These are phyloP conservation scores for Septoria linicola DNA, from an alignment of 2,329 filamentous ascomycete species.

Conservation along the genomic window DNA sequence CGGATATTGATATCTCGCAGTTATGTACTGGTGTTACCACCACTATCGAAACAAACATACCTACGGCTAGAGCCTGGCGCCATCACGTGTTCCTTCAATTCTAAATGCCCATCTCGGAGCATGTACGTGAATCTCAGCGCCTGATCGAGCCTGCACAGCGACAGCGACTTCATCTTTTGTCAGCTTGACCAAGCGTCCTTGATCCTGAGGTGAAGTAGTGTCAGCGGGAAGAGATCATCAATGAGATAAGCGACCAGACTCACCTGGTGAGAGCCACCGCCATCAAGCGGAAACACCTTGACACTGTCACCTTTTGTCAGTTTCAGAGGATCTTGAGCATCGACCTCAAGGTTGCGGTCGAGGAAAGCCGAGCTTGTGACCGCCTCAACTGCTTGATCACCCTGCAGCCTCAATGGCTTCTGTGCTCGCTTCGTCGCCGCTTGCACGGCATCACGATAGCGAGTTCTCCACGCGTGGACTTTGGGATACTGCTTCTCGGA, in stretches of 20 bases:
- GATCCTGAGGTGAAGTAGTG: constrained; percentile 44
- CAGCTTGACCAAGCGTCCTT: constrained; percentile 56
- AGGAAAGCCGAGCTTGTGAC: constrained; percentile 51
- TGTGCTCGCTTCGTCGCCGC: constrained; percentile 44
- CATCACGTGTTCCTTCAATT: constrained; percentile 38
- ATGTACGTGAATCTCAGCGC: constrained; percentile 55
- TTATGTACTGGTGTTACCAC: neutral
- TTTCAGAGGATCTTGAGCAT: constrained; percentile 53
- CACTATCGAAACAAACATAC: neutral
- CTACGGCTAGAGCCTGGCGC: constrained; percentile 32
- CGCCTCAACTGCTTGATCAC: constrained; percentile 53
- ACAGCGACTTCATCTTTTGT: constrained; percentile 58
- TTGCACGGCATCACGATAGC: constrained; percentile 56
- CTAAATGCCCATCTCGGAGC: constrained; percentile 61
- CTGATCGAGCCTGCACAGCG: constrained; percentile 47
- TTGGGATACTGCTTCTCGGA: constrained; percentile 56
- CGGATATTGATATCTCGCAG: too few relatives aligned
- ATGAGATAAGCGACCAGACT: neutral
- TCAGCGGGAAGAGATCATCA: neutral
- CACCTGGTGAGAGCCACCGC: constrained; percentile 53
- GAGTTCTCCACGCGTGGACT: constrained; percentile 62
- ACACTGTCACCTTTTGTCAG: constrained; percentile 57
- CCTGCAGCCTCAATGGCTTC: constrained; percentile 49
- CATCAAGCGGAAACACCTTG: constrained; percentile 62
- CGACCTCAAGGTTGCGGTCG: constrained; percentile 48